Base-by-base conservation (phyloP, 1,284 basidiomycete species). In the Boletellus deceptivus region DNA sequence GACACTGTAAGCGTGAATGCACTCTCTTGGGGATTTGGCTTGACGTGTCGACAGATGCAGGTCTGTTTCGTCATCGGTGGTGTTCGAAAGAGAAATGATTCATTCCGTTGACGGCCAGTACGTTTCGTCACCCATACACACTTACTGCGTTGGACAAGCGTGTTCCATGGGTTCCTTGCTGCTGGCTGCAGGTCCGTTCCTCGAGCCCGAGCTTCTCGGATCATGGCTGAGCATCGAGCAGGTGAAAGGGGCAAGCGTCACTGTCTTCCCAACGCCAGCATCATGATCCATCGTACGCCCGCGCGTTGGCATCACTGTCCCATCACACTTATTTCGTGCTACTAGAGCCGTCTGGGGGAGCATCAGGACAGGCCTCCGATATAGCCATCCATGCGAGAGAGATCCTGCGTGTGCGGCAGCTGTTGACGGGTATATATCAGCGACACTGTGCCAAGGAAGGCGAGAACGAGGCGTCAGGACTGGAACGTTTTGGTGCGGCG, bases 331-430 rank as follows among this genome's bases (percentile, higher is more conserved):
- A 57, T 38, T 42, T 20, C 22, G 22, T 29, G 41, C 46, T 40
- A 46, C 29, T 65, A 96, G 93, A 97, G 72, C 94, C 93, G 0
- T 95, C 92, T 18, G 93, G 94, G 44, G 94, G 93, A 33, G 93
- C 93, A 31, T 89, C 88, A 31, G 93, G 93, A 3, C 93, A 94
- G 70, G 93, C 94, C 22, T 88, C 88, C 39, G 93, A 97, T 72
- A 94, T 97, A 56, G 91, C 91, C 14, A 93, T 97, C 54, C 91
- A 94, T 61, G 93, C 93, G 2, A 90, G 89, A 67, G 93, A 97
- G 72, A 97, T 97, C 59, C 77, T 97, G 33, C 84, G 93, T 34
- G 85, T 95, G 53, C 82, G 93, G 38, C 79, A 89, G 55, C 70
- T 87, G 13, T 75, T 94, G 52, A 96, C 92, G 17, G 77, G 79